phyloP scores from a whole-genome alignment of 805 yeast genomes.

The Lipomyces chichibuensis region DNA sequence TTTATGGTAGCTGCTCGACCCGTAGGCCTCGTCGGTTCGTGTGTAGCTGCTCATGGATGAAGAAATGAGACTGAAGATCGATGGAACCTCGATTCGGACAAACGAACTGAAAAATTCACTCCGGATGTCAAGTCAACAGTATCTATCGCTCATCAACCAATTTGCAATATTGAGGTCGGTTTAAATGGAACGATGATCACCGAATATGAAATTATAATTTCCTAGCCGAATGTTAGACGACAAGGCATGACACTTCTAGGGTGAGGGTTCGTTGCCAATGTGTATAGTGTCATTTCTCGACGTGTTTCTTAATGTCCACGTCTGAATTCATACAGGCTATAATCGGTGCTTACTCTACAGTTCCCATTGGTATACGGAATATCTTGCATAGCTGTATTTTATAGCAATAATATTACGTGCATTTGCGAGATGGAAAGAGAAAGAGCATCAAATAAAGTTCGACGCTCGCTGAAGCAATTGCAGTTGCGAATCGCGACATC shows the following conservation, averaged over 20 bases:
- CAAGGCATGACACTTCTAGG: no score
- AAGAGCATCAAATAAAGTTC: background rate
- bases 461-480: background rate
- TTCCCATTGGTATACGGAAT: no score
- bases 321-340: no score
- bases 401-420: no score
- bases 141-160: background rate
- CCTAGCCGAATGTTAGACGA: no score
- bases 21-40: background rate
- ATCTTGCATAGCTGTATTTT: no score
- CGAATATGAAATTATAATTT: no score
- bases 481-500: background rate
- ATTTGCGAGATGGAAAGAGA: no score
- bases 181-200: background rate
- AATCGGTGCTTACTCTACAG: no score
- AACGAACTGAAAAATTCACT: background rate
- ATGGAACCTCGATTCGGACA: background rate
- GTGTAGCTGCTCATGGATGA: conserved; percentile 1
- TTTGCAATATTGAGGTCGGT: background rate
- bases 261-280: no score
- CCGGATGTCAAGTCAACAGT: background rate
- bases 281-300: no score
- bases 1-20: conserved; percentile 1
- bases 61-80: background rate
- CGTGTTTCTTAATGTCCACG: no score